phyloP scores from a whole-genome alignment of 2,329 filamentous ascomycete species.

The Nothopassalora personata region DNA sequence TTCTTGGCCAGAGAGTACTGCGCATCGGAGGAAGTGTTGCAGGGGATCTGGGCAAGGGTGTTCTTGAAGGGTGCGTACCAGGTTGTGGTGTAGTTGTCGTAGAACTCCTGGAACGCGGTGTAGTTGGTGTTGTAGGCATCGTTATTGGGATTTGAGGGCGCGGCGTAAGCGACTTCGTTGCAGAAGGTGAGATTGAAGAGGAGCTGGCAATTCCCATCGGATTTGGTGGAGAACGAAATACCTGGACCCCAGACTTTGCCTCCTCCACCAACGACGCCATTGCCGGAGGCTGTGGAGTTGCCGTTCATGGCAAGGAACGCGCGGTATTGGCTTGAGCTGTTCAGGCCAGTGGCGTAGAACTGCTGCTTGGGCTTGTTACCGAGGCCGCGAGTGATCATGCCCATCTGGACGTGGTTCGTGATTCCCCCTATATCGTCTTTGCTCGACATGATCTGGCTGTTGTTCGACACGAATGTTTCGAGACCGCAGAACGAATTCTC shows the following conservation, averaged over 20 bases:
- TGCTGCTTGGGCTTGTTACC: slow-evolving; percentile 74
- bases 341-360: slow-evolving; percentile 75
- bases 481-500: slow-evolving; percentile 79
- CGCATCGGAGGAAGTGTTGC: slow-evolving; percentile 67
- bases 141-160: slow-evolving; percentile 71
- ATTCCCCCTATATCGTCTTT: slow-evolving; percentile 41
- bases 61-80: slow-evolving; percentile 76
- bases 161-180: slow-evolving; percentile 80
- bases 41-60: slow-evolving; percentile 76
- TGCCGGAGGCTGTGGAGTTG: slow-evolving; percentile 49
- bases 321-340: slow-evolving; percentile 64
- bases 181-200: slow-evolving; percentile 87
- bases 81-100: slow-evolving; percentile 66
- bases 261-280: slow-evolving; percentile 61
- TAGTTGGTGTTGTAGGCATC: slow-evolving; percentile 34
- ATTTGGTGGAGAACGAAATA: slow-evolving; percentile 72
- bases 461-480: slow-evolving; percentile 49
- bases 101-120: slow-evolving; percentile 59
- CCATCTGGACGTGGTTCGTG: slow-evolving; percentile 44
- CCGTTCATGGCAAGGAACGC: slow-evolving; percentile 64
- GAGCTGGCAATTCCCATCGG: slow-evolving; percentile 78
- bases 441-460: slow-evolving; percentile 56
- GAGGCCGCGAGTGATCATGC: slow-evolving; percentile 64
- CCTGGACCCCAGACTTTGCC: slow-evolving; percentile 63
- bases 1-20: slow-evolving; percentile 74